These are phyloP conservation scores for Colletotrichum orbiculare DNA, from an alignment of 2,329 filamentous ascomycete species.

Conservation along the genomic window DNA sequence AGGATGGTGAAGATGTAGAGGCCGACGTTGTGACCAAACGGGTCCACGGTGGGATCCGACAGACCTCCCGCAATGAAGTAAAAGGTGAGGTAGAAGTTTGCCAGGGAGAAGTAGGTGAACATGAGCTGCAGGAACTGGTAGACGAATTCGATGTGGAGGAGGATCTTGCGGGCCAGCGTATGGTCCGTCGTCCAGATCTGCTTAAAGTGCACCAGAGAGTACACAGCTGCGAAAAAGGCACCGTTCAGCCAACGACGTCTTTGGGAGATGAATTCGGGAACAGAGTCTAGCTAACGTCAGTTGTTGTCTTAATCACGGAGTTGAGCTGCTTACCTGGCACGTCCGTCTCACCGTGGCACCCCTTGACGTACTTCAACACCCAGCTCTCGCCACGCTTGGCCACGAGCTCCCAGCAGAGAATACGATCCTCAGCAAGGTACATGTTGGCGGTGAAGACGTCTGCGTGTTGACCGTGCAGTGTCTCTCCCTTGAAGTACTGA, in stretches of 20 bases:
- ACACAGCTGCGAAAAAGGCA: constrained; percentile 98
- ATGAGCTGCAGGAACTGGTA: constrained; percentile 93
- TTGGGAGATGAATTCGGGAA: constrained; percentile 97
- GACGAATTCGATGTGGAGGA: constrained; percentile 93
- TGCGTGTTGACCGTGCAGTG: constrained; percentile 92
- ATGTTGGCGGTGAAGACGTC: constrained; percentile 98
- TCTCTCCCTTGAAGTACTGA: constrained; percentile 99
- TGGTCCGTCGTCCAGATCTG: constrained; percentile 96
- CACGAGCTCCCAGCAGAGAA: constrained; percentile 93
- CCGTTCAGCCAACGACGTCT: constrained; percentile 97
- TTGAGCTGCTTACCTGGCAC: constrained; percentile 79
- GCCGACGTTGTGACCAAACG: constrained; percentile 89
- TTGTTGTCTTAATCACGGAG: background rate
- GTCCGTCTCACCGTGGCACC: constrained; percentile 96
- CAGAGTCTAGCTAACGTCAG: constrained; percentile 70
- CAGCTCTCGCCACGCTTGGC: constrained; percentile 94
- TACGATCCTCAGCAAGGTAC: constrained; percentile 91
- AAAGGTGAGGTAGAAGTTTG: constrained; percentile 99
- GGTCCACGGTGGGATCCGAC: constrained; percentile 81
- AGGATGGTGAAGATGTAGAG: constrained; percentile 87
- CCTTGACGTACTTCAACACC: constrained; percentile 98
- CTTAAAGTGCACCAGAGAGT: constrained; percentile 93
- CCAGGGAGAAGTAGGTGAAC: constrained; percentile 97
- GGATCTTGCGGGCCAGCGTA: constrained; percentile 85
- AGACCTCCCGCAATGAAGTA: constrained; percentile 97